Base-by-base conservation (phyloP, 73 alveolate species). In the Uronychia setigera region DNA sequence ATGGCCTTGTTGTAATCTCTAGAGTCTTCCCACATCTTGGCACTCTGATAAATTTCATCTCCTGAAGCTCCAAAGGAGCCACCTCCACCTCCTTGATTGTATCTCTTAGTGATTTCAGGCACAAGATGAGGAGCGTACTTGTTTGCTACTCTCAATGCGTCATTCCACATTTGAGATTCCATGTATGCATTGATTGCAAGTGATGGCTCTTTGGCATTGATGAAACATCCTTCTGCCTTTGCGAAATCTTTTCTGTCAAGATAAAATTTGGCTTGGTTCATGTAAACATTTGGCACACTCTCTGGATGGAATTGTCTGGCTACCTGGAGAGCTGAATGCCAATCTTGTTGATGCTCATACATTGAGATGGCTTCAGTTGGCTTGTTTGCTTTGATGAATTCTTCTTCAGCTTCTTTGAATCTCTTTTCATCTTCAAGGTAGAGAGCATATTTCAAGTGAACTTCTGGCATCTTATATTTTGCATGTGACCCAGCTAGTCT, bases 361-460 rank as follows among this genome's bases (percentile, higher is more conserved):
- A 99, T 99, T 85, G 97, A 97, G 35, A 99, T 98, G 76, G 99
- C 99, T 92, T 99, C 99, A 82, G 96, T 93, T 58, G 99, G 99
- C 94, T 98, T 98, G 86, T 98, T 99, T 19, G 99, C 99, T 88
- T 97, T 95, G 83, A 99, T 97, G 88, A 98, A 99, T 81, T 99
- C 99, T 80, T 98, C 99, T 91, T 98, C 99, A 76, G 99, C 99
- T 89, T 98, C 99, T 88, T 98, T 98, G 80, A 90, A 94, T 87
- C 99, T 94, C 88, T 97, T 97, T 82, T 97, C 99, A 87, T 98
- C 99, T 92, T 98, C 99, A 76, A 98, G 91, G 83, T 94, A 98
- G 58, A 97, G 95, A 59, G 99, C 99, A 89, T 93, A 96, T 77
- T 98, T 98, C 74, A 96, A 88, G 84, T 98, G 99, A 60, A 98